These are phyloP conservation scores for Pholiota molesta DNA, from an alignment of 768 basidiomycete species.

Conservation along the genomic window DNA sequence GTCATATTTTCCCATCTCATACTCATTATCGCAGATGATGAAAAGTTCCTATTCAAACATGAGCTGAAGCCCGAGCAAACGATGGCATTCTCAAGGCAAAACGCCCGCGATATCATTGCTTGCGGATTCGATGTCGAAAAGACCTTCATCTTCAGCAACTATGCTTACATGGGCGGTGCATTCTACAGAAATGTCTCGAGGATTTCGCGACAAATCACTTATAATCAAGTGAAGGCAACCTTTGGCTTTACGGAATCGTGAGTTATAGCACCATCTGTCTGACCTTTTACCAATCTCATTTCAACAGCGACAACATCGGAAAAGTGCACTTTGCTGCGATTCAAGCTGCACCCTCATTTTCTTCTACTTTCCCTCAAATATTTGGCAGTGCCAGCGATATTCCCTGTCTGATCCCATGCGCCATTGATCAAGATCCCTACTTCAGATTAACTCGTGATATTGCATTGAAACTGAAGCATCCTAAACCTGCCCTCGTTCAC, in stretches of 20 bases:
- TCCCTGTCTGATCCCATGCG: conserved; percentile 95
- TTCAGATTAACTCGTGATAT: conserved; percentile 98
- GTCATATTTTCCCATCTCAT: background rate
- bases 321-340: conserved; percentile 96
- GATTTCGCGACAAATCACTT: conserved; percentile 91
- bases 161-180: conserved; percentile 85
- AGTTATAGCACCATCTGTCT: conserved; percentile 32
- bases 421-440: conserved; percentile 97
- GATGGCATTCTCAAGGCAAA: conserved; percentile 76
- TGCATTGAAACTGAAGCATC: conserved; percentile 92
- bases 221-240: conserved; percentile 91
- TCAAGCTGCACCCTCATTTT: conserved; percentile 96
- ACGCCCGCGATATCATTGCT: conserved; percentile 96
- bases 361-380: conserved; percentile 98
- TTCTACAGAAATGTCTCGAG: conserved; percentile 96
- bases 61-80: conserved; percentile 91
- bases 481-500: conserved; percentile 90
- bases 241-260: conserved; percentile 98
- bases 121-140: conserved; percentile 90
- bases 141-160: conserved; percentile 97
- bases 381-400: conserved; percentile 83
- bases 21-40: conserved; percentile 68
- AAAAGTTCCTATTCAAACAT: conserved; percentile 98
- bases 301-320: conserved; percentile 90
- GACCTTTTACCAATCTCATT: background rate